These are phyloP conservation scores for Sporothrix brunneoviolacea DNA, from an alignment of 2,329 filamentous ascomycete genomes.

Conservation along the genomic window DNA sequence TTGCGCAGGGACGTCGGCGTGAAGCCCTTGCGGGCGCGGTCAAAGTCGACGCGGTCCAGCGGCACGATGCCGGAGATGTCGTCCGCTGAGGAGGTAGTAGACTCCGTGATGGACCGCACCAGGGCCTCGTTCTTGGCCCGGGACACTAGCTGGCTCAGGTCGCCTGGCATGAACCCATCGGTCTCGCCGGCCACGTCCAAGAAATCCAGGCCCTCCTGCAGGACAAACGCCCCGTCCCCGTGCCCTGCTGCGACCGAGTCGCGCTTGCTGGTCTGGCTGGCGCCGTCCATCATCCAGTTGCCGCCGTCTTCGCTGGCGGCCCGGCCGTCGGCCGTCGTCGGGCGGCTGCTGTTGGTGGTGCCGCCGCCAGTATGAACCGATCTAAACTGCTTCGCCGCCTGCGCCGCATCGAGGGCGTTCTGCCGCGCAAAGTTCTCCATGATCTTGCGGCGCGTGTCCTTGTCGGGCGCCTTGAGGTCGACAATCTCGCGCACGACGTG, in stretches of 20 bases:
- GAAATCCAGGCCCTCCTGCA: conserved; percentile 76
- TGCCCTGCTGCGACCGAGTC: conserved; percentile 25
- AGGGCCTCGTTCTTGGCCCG: conserved; percentile 87
- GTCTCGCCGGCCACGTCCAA: conserved; percentile 89
- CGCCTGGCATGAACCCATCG: conserved; percentile 96
- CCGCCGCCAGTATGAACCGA: background rate
- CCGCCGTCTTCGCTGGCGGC: conserved; percentile 43
- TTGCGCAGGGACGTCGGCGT: conserved; percentile 92
- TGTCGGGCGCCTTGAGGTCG: conserved; percentile 82
- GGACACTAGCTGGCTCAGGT: conserved; percentile 77
- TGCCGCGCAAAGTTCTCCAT: conserved; percentile 69
- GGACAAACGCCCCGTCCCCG: conserved; percentile 56
- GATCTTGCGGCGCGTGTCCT: conserved; percentile 77
- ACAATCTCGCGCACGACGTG: conserved; percentile 91
- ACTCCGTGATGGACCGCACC: conserved; percentile 67
- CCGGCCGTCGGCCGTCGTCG: conserved; percentile 50
- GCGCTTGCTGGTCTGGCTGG: conserved; percentile 44
- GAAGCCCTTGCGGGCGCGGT: conserved; percentile 79
- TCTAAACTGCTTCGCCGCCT: conserved; percentile 29
- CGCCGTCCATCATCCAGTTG: conserved; percentile 75
- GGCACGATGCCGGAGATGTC: conserved; percentile 48
- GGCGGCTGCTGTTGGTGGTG: conserved; percentile 38
- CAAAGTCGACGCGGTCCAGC: conserved; percentile 70
- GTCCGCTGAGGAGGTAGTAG: conserved; percentile 33
- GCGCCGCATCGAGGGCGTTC: conserved; percentile 34